phyloP scores from a whole-genome alignment of 2,329 filamentous ascomycete genomes.

The Diplodia corticola region DNA sequence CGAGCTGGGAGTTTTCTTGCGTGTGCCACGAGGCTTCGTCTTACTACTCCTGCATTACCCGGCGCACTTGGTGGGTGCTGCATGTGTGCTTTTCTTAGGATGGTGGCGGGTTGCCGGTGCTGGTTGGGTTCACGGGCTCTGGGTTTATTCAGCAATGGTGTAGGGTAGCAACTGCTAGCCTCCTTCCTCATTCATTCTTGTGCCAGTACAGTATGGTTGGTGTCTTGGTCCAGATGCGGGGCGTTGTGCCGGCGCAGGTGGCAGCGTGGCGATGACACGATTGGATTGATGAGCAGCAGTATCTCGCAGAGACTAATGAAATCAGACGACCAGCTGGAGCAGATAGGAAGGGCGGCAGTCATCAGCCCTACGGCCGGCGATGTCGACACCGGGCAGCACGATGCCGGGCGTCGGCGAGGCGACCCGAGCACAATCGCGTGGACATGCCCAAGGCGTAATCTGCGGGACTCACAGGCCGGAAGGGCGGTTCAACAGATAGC shows the following conservation, averaged over 20 bases:
- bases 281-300: neutral
- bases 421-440: conserved; percentile 9
- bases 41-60: conserved; percentile 22
- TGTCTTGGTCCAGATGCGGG: neutral
- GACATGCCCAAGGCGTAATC: conserved; percentile 14
- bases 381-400: too few species aligned
- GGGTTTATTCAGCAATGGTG: conserved; percentile 15
- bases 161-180: conserved; percentile 18
- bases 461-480: neutral
- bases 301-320: neutral
- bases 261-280: neutral
- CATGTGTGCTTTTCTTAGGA: conserved; percentile 13
- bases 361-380: too few species aligned
- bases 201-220: neutral
- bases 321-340: neutral
- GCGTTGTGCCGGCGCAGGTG: neutral
- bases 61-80: conserved; percentile 20
- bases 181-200: neutral
- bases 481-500: conserved; percentile 1
- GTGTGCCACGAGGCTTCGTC: conserved; percentile 17
- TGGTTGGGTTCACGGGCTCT: conserved; percentile 11
- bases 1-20: conserved; percentile 22
- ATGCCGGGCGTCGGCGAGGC: neutral
- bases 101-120: conserved; percentile 15
- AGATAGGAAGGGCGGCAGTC: neutral